Evolutionary conservation across 257 asterid species (phyloP).

Genomic region (Asclepias syriaca): DNA sequence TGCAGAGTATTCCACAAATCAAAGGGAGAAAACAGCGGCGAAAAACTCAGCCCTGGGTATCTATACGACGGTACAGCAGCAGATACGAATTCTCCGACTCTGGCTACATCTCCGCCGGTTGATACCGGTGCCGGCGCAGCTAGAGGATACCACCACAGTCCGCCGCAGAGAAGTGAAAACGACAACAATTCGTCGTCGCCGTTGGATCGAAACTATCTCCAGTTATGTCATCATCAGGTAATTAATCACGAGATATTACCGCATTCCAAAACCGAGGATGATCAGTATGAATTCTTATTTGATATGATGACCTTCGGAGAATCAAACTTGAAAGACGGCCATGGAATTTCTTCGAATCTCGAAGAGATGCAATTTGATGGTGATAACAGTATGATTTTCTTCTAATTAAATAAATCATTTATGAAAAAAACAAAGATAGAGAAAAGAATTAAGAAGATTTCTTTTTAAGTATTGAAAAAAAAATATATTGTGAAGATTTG

Average conservation of each 20-base stretch:
- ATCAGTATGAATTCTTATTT: slow-evolving; percentile 28
- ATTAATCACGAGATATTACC: not conserved
- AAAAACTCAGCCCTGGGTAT: slow-evolving; percentile 17
- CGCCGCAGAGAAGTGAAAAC: slow-evolving; percentile 23
- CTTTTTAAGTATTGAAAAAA: not conserved
- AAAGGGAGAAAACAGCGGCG: slow-evolving; percentile 35
- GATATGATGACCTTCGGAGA: slow-evolving; percentile 33
- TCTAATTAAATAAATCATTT: slow-evolving; percentile 15
- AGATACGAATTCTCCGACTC: slow-evolving; percentile 23
- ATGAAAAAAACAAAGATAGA: not conserved
- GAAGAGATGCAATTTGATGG: slow-evolving; percentile 34
- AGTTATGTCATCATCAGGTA: slow-evolving; percentile 12
- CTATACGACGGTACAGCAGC: slow-evolving; percentile 10
- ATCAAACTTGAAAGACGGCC: slow-evolving; percentile 11
- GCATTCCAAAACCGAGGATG: slow-evolving; percentile 29
- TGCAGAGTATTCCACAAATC: slow-evolving; percentile 71
- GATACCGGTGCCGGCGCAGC: not conserved
- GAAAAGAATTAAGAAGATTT: too few species aligned
- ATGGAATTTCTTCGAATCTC: slow-evolving; percentile 15
- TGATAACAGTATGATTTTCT: slow-evolving; percentile 35
- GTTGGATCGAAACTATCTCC: slow-evolving; percentile 20
- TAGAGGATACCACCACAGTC: slow-evolving; percentile 23
- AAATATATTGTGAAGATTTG: not conserved
- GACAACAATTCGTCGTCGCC: slow-evolving; percentile 27
- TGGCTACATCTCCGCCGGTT: slow-evolving; percentile 20